Conservation (phyloP, 805 yeast genomes). For the Lachancea nothofagi region DNA sequence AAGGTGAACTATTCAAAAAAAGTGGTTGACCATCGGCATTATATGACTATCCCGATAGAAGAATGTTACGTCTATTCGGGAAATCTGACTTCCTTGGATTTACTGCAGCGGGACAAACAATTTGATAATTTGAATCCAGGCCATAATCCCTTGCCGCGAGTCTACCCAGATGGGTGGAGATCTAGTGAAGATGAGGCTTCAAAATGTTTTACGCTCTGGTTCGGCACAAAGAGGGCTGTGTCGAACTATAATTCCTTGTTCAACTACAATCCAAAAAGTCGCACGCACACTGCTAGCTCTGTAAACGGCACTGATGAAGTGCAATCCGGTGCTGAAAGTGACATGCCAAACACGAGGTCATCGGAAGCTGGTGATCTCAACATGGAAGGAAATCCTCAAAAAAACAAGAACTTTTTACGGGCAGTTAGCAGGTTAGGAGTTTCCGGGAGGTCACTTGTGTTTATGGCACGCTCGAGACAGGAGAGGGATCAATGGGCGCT, state of each 20-base stretch:
- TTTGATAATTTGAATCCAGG: slow-evolving; percentile 49
- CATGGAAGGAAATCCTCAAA: slow-evolving; percentile 7
- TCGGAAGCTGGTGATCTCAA: slow-evolving; percentile 2
- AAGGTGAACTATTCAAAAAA: slow-evolving; percentile 41
- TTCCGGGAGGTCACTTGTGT: slow-evolving; percentile 63
- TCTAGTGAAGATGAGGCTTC: slow-evolving; percentile 71
- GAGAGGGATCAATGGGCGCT: slow-evolving; percentile 82
- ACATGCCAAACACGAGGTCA: neutral
- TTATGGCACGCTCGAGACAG: slow-evolving; percentile 74
- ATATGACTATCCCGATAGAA: slow-evolving; percentile 54
- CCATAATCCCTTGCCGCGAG: slow-evolving; percentile 56
- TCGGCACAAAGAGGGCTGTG: slow-evolving; percentile 55
- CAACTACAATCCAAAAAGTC: neutral
- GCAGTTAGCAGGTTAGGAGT: slow-evolving; percentile 54
- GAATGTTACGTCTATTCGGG: slow-evolving; percentile 78
- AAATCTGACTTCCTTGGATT: slow-evolving; percentile 48
- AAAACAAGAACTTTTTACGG: slow-evolving; percentile 12
- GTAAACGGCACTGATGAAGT: neutral
- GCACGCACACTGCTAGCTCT: neutral
- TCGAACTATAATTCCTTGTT: slow-evolving; percentile 15
- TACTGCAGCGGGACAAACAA: slow-evolving; percentile 42
- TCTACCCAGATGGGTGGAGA: slow-evolving; percentile 78
- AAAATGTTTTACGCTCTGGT: slow-evolving; percentile 81
- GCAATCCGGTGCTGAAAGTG: neutral
- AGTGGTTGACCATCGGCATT: slow-evolving; percentile 46